Evolutionary conservation across 2,329 filamentous ascomycete species (phyloP).

Genomic region (Aspergillus chevalieri): DNA sequence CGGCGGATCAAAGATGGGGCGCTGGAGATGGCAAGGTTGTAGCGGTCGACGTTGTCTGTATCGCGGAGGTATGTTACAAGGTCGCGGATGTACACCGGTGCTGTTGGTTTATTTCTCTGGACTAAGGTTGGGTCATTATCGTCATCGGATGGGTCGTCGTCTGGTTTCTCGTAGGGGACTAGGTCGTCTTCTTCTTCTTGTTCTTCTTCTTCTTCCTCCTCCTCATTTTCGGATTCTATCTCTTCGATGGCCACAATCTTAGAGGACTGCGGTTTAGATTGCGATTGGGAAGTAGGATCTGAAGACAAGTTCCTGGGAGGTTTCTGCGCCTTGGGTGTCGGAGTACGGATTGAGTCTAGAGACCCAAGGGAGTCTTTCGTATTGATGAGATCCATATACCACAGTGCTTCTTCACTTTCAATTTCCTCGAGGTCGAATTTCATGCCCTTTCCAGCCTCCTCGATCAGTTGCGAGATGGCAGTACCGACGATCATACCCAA

Average conservation of each 20-base stretch:
- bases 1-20: slow-evolving; percentile 77
- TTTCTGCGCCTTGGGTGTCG: slow-evolving; percentile 6
- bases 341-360: slow-evolving; percentile 44
- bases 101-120: slow-evolving; percentile 70
- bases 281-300: slow-evolving; percentile 1
- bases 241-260: slow-evolving; percentile 57
- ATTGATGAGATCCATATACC: slow-evolving; percentile 64
- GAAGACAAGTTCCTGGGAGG: slow-evolving; percentile 3
- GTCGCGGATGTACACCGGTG: slow-evolving; percentile 83
- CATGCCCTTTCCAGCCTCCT: slow-evolving; percentile 63
- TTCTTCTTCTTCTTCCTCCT: slow-evolving; percentile 59
- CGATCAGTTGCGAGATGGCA: slow-evolving; percentile 59
- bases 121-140: slow-evolving; percentile 88
- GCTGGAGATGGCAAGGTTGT: slow-evolving; percentile 70
- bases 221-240: slow-evolving; percentile 47
- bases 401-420: slow-evolving; percentile 63
- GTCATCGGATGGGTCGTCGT: slow-evolving; percentile 82
- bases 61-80: slow-evolving; percentile 73
- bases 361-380: slow-evolving; percentile 59
- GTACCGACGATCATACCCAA: slow-evolving; percentile 86
- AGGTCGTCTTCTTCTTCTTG: slow-evolving; percentile 79
- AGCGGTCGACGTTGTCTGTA: slow-evolving; percentile 75
- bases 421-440: slow-evolving; percentile 80
- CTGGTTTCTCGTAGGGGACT: slow-evolving; percentile 52
- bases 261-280: slow-evolving; percentile 12